phyloP scores from a whole-genome alignment of 164 flowering plant genomes.

The Magnolia officinalis region DNA sequence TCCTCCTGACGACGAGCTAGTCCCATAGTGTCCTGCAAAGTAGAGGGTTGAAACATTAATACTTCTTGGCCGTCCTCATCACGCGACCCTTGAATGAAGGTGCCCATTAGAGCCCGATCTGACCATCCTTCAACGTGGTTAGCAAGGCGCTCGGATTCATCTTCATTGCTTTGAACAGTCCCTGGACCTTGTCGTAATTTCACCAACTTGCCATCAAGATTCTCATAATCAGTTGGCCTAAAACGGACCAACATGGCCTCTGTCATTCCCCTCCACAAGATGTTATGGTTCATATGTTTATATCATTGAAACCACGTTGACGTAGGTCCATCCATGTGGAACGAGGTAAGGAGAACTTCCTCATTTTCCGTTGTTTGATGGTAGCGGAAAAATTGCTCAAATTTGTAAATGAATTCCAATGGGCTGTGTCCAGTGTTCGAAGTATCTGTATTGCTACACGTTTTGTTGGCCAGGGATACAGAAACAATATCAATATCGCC shows the following conservation, averaged over 20 bases:
- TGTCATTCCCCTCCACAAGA: not conserved
- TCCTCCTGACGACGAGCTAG: not conserved
- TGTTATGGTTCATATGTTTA: not conserved
- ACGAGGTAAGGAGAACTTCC: not conserved
- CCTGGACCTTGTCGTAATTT: not conserved
- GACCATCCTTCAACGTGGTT: not conserved
- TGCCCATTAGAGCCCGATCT: not conserved
- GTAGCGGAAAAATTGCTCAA: not conserved
- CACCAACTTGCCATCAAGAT: not conserved
- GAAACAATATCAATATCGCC: no score
- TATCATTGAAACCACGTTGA: not conserved
- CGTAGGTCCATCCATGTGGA: not conserved
- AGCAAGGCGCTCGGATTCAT: not conserved
- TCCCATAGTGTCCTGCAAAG: not conserved
- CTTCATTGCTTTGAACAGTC: not conserved
- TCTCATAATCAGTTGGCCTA: constrained; percentile 6
- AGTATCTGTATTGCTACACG: not conserved
- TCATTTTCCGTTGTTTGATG: not conserved
- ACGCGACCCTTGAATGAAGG: not conserved
- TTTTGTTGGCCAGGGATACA: no score
- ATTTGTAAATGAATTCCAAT: not conserved
- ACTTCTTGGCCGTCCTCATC: not conserved
- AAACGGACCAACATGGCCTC: not conserved
- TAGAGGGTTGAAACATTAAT: not conserved
- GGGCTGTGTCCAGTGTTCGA: not conserved